Conservation (phyloP, 192 early-diverging fungal genomes). For the Coemansia sp. region DNA sequence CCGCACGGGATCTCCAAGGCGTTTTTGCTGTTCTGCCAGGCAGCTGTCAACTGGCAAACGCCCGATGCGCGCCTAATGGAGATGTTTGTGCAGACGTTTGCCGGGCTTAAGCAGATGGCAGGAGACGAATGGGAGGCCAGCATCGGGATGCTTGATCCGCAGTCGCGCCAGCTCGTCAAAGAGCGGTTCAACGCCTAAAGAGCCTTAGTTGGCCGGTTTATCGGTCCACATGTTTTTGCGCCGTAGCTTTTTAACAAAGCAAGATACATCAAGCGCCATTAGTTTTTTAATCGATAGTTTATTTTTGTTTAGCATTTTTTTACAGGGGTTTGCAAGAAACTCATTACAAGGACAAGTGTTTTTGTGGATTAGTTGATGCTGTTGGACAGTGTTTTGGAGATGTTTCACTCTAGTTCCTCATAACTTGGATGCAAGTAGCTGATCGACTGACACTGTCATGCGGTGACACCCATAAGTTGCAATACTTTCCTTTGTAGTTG, state of each 20-base stretch:
- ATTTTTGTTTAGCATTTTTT: conserved; percentile 4
- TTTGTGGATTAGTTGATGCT: too few species aligned
- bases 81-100: conserved; percentile 55
- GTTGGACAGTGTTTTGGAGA: too few species aligned
- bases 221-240: too few species aligned
- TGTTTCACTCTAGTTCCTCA: too few species aligned
- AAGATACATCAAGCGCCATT: neutral
- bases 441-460: too few species aligned
- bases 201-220: too few species aligned
- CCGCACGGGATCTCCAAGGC: conserved; percentile 77
- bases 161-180: conserved; percentile 42
- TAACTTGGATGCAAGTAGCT: too few species aligned
- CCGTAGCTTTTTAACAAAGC: too few species aligned
- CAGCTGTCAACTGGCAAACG: conserved; percentile 74
- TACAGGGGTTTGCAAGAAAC: neutral
- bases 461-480: too few species aligned
- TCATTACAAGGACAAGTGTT: too few species aligned
- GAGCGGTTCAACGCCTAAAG: conserved; percentile 41
- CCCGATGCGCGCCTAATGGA: conserved; percentile 51
- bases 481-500: too few species aligned
- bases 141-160: conserved; percentile 45
- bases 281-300: neutral
- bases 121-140: conserved; percentile 50
- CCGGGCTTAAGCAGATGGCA: conserved; percentile 52
- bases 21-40: conserved; percentile 77